phyloP scores from a whole-genome alignment of 1,139 yeast genomes.

The Scheffersomyces stambukii region DNA sequence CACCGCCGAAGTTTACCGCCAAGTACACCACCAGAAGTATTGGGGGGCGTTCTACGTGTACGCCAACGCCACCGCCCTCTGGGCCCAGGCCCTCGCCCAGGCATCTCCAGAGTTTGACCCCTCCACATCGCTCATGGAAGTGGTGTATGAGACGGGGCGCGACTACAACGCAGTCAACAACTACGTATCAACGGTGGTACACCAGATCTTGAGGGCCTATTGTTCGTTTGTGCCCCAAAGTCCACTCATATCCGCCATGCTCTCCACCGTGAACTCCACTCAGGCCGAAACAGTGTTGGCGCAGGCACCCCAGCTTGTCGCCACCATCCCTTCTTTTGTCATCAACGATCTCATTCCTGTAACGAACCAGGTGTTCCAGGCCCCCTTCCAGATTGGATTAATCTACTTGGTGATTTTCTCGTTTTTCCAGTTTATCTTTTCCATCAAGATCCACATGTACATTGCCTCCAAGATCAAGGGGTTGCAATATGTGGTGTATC shows the following conservation, averaged over 20 bases:
- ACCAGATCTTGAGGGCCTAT: constrained; percentile 13
- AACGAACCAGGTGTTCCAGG: constrained; percentile 20
- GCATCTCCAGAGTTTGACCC: constrained; percentile 16
- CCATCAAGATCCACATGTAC: constrained; percentile 22
- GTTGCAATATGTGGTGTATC: constrained; percentile 32
- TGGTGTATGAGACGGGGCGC: constrained; percentile 29
- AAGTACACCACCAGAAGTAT: constrained; percentile 27
- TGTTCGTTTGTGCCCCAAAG: constrained; percentile 15
- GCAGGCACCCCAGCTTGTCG: constrained; percentile 21
- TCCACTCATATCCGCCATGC: constrained; percentile 17
- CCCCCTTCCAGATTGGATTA: constrained; percentile 30
- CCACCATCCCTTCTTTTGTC: constrained; percentile 21
- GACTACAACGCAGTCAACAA: constrained; percentile 27
- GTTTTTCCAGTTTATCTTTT: constrained; percentile 29
- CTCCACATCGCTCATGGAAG: constrained; percentile 15
- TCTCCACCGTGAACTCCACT: constrained; percentile 16
- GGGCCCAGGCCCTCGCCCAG: constrained; percentile 15
- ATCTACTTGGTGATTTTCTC: constrained; percentile 29
- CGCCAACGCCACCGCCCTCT: constrained; percentile 23
- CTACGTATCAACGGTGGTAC: constrained; percentile 16
- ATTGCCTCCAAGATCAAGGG: constrained; percentile 32
- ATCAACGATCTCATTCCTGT: constrained; percentile 21
- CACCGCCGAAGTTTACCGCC: constrained; percentile 23
- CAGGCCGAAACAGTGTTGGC: constrained; percentile 15
- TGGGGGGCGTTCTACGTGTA: constrained; percentile 28